Conservation (phyloP, 441 rosid genomes). For the Jatropha podagrica region DNA sequence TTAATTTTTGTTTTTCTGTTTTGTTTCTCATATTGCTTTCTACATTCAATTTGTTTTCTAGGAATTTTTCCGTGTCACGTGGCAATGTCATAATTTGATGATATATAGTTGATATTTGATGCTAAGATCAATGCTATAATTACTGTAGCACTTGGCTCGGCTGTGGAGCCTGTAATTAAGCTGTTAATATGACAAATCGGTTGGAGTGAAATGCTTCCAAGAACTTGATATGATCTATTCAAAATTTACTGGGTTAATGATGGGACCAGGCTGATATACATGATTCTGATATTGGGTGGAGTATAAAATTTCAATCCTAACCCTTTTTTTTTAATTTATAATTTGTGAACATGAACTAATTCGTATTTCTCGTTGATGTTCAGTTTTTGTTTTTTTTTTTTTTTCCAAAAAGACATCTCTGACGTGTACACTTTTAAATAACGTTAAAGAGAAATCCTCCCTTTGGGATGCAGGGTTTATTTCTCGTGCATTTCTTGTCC, state of each 20-base stretch:
- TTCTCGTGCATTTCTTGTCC: too few species aligned
- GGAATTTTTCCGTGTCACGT: neutral
- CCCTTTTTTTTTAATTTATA: too few species aligned
- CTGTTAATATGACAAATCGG: conserved; percentile 8
- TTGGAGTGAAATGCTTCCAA: neutral
- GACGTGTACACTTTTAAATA: too few species aligned
- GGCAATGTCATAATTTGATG: neutral
- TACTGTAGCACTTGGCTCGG: neutral
- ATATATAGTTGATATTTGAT: conserved; percentile 3
- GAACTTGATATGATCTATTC: neutral
- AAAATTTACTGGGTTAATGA: neutral
- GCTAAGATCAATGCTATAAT: neutral
- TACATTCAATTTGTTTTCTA: conserved; percentile 1
- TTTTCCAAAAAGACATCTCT: too few species aligned
- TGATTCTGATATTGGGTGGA: too few species aligned
- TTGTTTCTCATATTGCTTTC: neutral
- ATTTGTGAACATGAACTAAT: too few species aligned
- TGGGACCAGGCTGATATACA: too few species aligned
- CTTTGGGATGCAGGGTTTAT: too few species aligned
- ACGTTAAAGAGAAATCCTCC: too few species aligned
- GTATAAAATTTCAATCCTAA: too few species aligned
- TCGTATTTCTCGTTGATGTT: too few species aligned
- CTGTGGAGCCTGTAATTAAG: conserved; percentile 19
- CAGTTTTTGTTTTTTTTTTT: too few species aligned
- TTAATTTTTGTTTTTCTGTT: neutral